Conservation (phyloP, 306 rosid species). For the Prinsepia uniflora region DNA sequence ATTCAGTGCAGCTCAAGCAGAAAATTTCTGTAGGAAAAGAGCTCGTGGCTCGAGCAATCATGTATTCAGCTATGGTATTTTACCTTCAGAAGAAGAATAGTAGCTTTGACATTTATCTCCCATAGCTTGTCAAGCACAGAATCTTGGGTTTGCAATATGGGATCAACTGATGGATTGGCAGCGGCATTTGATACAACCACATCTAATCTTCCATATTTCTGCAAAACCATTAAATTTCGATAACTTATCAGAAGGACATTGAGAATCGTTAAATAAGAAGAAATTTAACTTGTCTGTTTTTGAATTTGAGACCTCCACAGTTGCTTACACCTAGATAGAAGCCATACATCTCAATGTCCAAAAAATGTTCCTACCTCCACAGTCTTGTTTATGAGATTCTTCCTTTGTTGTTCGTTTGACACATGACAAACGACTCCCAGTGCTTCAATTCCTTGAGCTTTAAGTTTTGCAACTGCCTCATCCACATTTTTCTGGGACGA, state of each 20-base stretch:
- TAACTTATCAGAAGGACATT: background rate
- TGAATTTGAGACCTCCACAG: background rate
- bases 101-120: slow-evolving; percentile 95
- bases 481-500: slow-evolving; percentile 79
- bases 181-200: slow-evolving; percentile 95
- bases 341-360: background rate
- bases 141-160: slow-evolving; percentile 61
- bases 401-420: slow-evolving; percentile 71
- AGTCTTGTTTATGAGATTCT: slow-evolving; percentile 64
- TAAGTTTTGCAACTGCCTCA: slow-evolving; percentile 67
- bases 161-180: slow-evolving; percentile 71
- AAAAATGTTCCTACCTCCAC: slow-evolving; percentile 46
- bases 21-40: background rate
- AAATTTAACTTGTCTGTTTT: background rate
- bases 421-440: slow-evolving; percentile 84
- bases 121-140: slow-evolving; percentile 84
- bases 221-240: slow-evolving; percentile 33
- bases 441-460: slow-evolving; percentile 64
- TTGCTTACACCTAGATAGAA: background rate
- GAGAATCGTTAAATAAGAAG: background rate
- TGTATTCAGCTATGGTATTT: background rate
- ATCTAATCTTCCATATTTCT: slow-evolving; percentile 88
- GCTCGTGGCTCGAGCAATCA: background rate
- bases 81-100: slow-evolving; percentile 86
- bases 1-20: background rate